These are phyloP conservation scores for Carnegiea gigantea DNA, from an alignment of 179 eudicot species.

Conservation along the genomic window DNA sequence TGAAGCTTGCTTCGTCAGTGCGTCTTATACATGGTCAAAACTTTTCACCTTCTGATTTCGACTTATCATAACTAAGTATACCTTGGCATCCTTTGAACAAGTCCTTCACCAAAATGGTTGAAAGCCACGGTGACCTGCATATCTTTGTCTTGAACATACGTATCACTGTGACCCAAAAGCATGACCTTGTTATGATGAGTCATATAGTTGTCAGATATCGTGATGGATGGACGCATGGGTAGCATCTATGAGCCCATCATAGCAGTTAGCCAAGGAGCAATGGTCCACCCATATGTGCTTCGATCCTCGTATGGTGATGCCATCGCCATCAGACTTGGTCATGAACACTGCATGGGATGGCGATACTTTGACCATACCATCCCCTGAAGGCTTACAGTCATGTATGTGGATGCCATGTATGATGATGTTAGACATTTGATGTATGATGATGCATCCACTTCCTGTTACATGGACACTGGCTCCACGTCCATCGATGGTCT, in stretches of 20 bases:
- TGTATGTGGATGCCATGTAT: constrained; percentile 4
- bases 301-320: background rate
- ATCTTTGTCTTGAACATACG: background rate
- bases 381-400: background rate
- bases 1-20: no score
- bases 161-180: background rate
- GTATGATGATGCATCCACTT: background rate
- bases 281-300: constrained; percentile 1
- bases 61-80: no score
- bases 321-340: background rate
- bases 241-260: background rate
- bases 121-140: background rate
- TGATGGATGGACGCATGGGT: background rate
- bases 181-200: background rate
- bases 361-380: background rate
- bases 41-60: no score
- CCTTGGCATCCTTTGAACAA: background rate
- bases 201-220: background rate
- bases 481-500: background rate
- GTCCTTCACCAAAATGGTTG: background rate
- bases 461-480: constrained; percentile 1
- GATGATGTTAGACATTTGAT: background rate
- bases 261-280: background rate
- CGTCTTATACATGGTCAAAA: no score
- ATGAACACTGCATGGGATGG: background rate